Evolutionary conservation across 441 rosid genomes (phyloP).

Genomic region (Gossypium davidsonii): DNA sequence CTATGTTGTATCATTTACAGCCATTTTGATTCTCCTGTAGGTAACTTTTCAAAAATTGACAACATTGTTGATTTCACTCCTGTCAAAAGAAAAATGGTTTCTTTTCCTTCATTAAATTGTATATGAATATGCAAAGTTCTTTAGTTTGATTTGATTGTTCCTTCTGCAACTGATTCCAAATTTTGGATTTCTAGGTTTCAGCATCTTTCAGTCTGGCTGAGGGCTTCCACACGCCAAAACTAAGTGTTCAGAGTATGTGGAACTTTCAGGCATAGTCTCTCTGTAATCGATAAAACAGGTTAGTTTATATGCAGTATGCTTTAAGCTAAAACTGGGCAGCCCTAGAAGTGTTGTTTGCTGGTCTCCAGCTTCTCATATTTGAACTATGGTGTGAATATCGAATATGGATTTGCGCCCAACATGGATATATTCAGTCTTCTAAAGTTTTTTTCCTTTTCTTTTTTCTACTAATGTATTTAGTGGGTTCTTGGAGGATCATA

Average conservation of each 20-base stretch:
- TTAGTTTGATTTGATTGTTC: not conserved
- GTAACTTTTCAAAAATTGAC: not conserved
- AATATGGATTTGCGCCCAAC: no score
- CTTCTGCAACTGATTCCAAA: not conserved
- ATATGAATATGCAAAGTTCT: not conserved
- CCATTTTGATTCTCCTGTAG: not conserved
- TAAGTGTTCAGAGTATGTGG: slow-evolving; percentile 29
- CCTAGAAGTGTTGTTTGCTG: no score
- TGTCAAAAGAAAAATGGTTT: not conserved
- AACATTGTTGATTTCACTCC: not conserved
- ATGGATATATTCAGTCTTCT: no score
- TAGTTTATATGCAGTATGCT: no score
- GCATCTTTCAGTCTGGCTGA: slow-evolving; percentile 26
- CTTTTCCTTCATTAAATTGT: not conserved
- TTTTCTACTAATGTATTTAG: no score
- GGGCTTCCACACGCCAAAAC: slow-evolving; percentile 24
- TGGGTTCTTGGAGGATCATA: no score
- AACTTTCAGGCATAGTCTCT: slow-evolving; percentile 24
- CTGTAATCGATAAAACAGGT: not conserved
- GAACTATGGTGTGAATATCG: no score
- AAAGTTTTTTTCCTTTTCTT: no score
- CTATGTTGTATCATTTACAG: not conserved
- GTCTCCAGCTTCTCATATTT: no score
- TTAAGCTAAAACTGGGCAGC: no score
- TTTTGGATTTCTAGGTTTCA: slow-evolving; percentile 18